A percentile compares a stretch with the other conserved stretches of the same genome.
Evolutionary conservation across 73 alveolate genomes (phyloP).

Genomic region (Blepharisma japonicum): DNA sequence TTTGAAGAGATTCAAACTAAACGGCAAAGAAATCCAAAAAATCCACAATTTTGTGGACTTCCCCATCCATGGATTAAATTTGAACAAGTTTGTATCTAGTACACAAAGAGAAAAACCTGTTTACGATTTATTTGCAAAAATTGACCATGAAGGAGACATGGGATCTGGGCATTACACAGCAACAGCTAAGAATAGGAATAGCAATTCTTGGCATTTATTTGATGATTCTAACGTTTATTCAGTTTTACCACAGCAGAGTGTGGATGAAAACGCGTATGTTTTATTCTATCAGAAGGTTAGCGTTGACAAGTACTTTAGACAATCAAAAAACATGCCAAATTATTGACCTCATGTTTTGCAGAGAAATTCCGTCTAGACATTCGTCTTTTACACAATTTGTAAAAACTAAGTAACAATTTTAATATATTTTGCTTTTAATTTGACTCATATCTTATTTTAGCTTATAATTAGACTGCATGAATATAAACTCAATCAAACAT

Average conservation of each 20-base stretch:
- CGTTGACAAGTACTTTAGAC: slow-evolving; percentile 46
- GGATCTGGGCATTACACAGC: slow-evolving; percentile 79
- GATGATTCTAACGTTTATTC: slow-evolving; percentile 42
- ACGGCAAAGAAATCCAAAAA: slow-evolving; percentile 51
- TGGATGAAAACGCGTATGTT: slow-evolving; percentile 43
- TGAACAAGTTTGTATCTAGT: slow-evolving; percentile 60
- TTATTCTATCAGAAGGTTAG: slow-evolving; percentile 48
- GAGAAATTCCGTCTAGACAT: too few species aligned
- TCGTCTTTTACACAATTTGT: too few species aligned
- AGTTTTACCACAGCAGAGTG: slow-evolving; percentile 28
- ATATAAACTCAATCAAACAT: too few species aligned
- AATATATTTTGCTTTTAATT: too few species aligned
- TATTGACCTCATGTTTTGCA: slow-evolving; percentile 52
- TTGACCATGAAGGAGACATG: slow-evolving; percentile 72
- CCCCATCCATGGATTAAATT: slow-evolving; percentile 70
- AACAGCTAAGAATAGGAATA: slow-evolving; percentile 49
- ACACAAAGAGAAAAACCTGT: slow-evolving; percentile 62
- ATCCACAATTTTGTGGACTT: slow-evolving; percentile 66
- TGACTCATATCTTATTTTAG: too few species aligned
- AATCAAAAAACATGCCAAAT: slow-evolving; percentile 43
- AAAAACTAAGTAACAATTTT: too few species aligned
- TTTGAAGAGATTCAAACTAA: slow-evolving; percentile 72
- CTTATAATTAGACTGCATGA: too few species aligned
- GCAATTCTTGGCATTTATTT: slow-evolving; percentile 37
- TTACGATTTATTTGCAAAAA: slow-evolving; percentile 73